Evolutionary conservation across 2,329 filamentous ascomycete genomes (phyloP), one percentile per base, ranked within the genome.

Genomic region (Diaporthe australafricana): DNA sequence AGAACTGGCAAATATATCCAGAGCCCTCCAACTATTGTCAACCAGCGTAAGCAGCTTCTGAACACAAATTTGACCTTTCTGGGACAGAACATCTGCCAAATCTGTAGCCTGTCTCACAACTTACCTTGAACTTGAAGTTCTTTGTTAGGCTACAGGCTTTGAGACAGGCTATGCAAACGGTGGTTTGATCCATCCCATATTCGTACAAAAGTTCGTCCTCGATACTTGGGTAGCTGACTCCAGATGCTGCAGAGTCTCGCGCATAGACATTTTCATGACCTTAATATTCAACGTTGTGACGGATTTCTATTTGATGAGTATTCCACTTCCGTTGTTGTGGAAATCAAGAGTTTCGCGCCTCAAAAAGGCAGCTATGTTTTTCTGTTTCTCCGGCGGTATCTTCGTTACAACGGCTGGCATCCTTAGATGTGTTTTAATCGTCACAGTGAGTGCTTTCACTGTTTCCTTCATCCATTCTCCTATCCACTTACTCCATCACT

Each of bases 391-490:
- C 45, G 87, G 87, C 16, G 88, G 87, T 7, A 75, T 86, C 16
- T 89, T 90, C 75, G 85, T 89, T 60, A 89, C 88, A 75, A 83
- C 86, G 50, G 85, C 85, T 25, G 87, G 86, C 4, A 84, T 89
- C 70, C 79, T 90, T 11, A 87, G 88, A 52, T 87, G 85, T 68
- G 83, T 87, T 5, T 78, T 87, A 8, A 88, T 89, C 57, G 70
- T 88, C 35, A 84, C 76, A 0, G 78, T 79, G 57, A 60, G 74
- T 60, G 25, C 30, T n/a, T 8, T 50, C 27, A 14, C n/a, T 38
- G 38, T 52, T 20, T 27, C 35, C 50, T 38, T 27, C 22, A 4
- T 5, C 8, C 16, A 25, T n/a, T 22, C 27, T 3, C 20, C 22
- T 2, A 3, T 52, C 5, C 0, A 25, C 40, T 63, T 45, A 38